A percentile compares a stretch with the other conserved stretches of the same genome.
Conservation (phyloP, 208 protist species). For the Leishmania braziliensis region DNA sequence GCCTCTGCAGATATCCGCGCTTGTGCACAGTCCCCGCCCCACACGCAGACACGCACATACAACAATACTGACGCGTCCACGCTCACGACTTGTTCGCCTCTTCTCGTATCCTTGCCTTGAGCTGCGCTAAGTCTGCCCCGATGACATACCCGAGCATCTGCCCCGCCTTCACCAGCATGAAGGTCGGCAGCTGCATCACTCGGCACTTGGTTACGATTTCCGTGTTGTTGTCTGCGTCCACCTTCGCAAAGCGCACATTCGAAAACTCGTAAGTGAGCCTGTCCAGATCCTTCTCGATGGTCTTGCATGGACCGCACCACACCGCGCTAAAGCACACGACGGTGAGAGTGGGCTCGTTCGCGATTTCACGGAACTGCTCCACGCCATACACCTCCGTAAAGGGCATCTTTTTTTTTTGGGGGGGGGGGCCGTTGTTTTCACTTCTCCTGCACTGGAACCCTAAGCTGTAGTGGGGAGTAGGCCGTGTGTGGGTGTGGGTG, state of each 20-base stretch:
- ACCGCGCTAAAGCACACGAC: constrained; percentile 81
- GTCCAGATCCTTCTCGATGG: constrained; percentile 73
- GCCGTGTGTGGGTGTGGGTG: too few relatives aligned
- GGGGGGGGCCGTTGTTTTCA: neutral
- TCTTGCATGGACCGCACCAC: constrained; percentile 85
- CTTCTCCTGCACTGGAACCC: too few relatives aligned
- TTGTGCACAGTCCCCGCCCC: neutral
- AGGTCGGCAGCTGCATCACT: constrained; percentile 77
- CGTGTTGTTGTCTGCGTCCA: constrained; percentile 82
- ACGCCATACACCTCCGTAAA: constrained; percentile 75
- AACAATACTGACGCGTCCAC: neutral
- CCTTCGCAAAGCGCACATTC: constrained; percentile 67
- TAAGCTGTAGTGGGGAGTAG: neutral
- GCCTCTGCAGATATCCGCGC: neutral
- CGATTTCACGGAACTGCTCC: constrained; percentile 72
- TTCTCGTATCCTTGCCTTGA: constrained; percentile 70
- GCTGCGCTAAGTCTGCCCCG: constrained; percentile 60
- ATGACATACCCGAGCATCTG: constrained; percentile 77
- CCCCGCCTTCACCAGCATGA: constrained; percentile 68
- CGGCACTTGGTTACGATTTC: constrained; percentile 82
- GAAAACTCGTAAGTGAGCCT: constrained; percentile 80
- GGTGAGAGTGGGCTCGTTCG: constrained; percentile 56
- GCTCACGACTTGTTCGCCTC: constrained; percentile 25
- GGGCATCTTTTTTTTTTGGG: constrained; percentile 36
- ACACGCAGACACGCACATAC: neutral